Percentiles rank a stretch among this genome's conserved stretches.
Conservation (phyloP, 2,329 filamentous ascomycete species). For the Exophiala mesophila region DNA sequence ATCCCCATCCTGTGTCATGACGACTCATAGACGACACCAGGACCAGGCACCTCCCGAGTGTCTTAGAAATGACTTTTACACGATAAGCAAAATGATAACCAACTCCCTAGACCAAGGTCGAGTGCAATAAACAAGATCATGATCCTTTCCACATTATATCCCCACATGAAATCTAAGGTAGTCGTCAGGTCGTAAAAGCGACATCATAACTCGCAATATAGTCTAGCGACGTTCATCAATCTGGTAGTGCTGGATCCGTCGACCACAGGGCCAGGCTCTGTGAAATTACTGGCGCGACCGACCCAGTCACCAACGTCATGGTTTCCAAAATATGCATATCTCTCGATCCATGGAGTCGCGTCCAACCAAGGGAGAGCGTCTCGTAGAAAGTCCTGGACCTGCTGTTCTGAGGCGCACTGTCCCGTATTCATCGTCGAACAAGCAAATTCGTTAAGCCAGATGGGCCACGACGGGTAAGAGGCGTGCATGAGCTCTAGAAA, state of each 20-base stretch:
- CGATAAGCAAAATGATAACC: too few relatives aligned
- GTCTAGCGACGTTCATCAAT: slow-evolving; percentile 10
- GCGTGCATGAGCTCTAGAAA: slow-evolving; percentile 20
- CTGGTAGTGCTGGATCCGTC: slow-evolving; percentile 2
- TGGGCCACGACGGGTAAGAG: slow-evolving; percentile 18
- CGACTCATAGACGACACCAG: too few relatives aligned
- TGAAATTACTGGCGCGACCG: slow-evolving; percentile 19
- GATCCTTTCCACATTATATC: too few relatives aligned
- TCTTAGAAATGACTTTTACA: too few relatives aligned
- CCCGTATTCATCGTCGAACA: slow-evolving; percentile 18
- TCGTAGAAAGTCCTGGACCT: slow-evolving; percentile 21
- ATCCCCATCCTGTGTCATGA: not conserved
- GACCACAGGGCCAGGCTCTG: slow-evolving; percentile 3
- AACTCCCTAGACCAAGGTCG: too few relatives aligned
- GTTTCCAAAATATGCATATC: slow-evolving; percentile 27
- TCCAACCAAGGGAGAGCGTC: slow-evolving; percentile 24
- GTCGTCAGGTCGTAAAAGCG: not conserved
- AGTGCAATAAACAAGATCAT: too few relatives aligned
- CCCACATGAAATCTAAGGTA: too few relatives aligned
- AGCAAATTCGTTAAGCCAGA: slow-evolving; percentile 27
- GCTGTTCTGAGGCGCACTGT: slow-evolving; percentile 6
- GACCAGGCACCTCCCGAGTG: too few relatives aligned
- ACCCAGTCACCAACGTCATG: slow-evolving; percentile 19
- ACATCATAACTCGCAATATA: slow-evolving; percentile 9
- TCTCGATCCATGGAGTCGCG: slow-evolving; percentile 23